Conservation (phyloP, 805 yeast genomes). For the Hanseniaspora singularis region DNA sequence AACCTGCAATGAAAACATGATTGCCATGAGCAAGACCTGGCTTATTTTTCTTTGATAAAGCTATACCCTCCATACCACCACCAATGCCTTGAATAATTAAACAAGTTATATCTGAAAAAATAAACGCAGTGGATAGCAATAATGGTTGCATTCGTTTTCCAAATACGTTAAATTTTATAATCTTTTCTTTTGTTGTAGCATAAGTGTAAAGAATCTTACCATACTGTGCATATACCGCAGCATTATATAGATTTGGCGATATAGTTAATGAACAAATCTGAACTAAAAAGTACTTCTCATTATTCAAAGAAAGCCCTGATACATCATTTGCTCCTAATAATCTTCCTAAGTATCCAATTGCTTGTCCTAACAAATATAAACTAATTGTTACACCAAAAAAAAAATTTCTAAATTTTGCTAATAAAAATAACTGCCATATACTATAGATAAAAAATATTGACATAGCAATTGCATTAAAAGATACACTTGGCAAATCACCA, state of each 20-base stretch:
- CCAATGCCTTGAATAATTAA: conserved; percentile 62
- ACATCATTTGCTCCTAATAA: not conserved
- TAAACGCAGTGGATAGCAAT: conserved; percentile 52
- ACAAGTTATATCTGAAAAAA: conserved; percentile 51
- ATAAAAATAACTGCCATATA: not conserved
- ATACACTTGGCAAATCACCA: not conserved
- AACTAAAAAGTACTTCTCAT: conserved; percentile 37
- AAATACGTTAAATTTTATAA: conserved; percentile 21
- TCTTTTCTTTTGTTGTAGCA: conserved; percentile 31
- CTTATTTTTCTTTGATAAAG: conserved; percentile 24
- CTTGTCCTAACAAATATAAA: not conserved
- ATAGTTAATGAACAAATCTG: conserved; percentile 61
- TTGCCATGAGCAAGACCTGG: conserved; percentile 38
- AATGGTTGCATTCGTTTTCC: conserved; percentile 42
- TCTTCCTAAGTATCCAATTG: not conserved
- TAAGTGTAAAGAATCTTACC: conserved; percentile 55
- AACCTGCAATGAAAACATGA: conserved; percentile 62
- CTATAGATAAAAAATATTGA: not conserved
- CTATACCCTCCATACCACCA: conserved; percentile 56
- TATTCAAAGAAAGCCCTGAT: conserved; percentile 7
- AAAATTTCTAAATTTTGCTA: not conserved
- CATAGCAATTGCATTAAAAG: not conserved
- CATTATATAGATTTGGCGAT: conserved; percentile 77
- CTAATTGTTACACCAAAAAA: not conserved
- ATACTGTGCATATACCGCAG: conserved; percentile 60